Conservation (phyloP, 352 stramenopile species). For the Phytopythium oedochilum region DNA sequence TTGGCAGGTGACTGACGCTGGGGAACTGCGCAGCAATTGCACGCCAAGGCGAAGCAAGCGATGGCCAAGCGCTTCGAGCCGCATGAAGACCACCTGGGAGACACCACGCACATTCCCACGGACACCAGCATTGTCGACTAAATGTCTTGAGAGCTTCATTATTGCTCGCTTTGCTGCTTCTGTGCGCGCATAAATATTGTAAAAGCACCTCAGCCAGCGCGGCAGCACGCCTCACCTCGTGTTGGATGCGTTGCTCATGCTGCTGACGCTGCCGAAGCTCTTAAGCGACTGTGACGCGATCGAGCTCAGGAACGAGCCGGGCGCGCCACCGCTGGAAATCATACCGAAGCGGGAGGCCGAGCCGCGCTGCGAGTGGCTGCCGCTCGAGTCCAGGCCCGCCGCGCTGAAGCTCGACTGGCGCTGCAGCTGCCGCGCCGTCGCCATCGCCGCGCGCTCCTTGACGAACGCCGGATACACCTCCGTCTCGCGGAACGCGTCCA, state of each 20-base stretch:
- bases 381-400: slow-evolving; percentile 30
- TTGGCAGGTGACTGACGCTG: not conserved
- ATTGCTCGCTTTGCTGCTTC: not conserved
- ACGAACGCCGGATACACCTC: slow-evolving; percentile 43
- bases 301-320: slow-evolving; percentile 31
- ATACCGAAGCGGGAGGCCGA: slow-evolving; percentile 27
- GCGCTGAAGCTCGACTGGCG: slow-evolving; percentile 27
- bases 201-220: not conserved
- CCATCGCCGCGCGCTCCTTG: slow-evolving; percentile 26
- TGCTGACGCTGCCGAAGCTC: slow-evolving; percentile 66
- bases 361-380: slow-evolving; percentile 17
- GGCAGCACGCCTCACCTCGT: not conserved
- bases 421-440: slow-evolving; percentile 21
- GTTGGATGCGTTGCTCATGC: slow-evolving; percentile 34
- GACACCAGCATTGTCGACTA: not conserved
- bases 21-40: slow-evolving; percentile 27
- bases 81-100: not conserved
- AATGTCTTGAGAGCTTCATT: not conserved
- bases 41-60: slow-evolving; percentile 32
- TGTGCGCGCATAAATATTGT: slow-evolving; percentile 10
- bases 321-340: slow-evolving; percentile 11
- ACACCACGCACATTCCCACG: not conserved
- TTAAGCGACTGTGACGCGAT: slow-evolving; percentile 39
- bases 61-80: slow-evolving; percentile 7
- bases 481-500: slow-evolving; percentile 63